Evolutionary conservation across 1,284 basidiomycete genomes (phyloP).

Genomic region (Moesziomyces sp.): DNA sequence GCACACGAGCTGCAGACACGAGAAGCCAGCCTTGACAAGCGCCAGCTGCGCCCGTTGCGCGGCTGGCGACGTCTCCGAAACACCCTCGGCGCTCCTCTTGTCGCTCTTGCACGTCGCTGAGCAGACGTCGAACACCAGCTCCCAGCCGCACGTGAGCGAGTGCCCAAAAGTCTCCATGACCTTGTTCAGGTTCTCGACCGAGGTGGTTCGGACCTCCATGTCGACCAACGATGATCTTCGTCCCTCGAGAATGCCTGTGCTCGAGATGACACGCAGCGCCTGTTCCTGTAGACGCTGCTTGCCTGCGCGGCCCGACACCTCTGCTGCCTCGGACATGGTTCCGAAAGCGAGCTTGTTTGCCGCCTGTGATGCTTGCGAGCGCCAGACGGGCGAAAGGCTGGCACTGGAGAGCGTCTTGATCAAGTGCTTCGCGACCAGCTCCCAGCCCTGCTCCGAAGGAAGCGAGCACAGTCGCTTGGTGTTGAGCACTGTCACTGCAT

Average conservation of each 20-base stretch:
- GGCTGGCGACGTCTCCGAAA: slow-evolving; percentile 35
- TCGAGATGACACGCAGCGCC: slow-evolving; percentile 82
- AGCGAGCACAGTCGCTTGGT: slow-evolving; percentile 83
- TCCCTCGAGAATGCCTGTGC: slow-evolving; percentile 78
- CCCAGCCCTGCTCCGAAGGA: slow-evolving; percentile 85
- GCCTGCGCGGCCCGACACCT: slow-evolving; percentile 26
- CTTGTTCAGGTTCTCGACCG: slow-evolving; percentile 85
- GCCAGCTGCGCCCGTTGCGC: slow-evolving; percentile 65
- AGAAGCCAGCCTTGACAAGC: slow-evolving; percentile 85
- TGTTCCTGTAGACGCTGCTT: slow-evolving; percentile 80
- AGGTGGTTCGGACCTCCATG: slow-evolving; percentile 83
- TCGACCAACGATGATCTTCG: slow-evolving; percentile 63
- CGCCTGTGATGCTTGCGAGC: slow-evolving; percentile 84
- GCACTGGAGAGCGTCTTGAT: slow-evolving; percentile 78
- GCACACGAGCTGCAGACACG: slow-evolving; percentile 91
- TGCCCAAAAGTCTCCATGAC: slow-evolving; percentile 88
- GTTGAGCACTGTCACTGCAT: slow-evolving; percentile 82
- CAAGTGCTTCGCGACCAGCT: slow-evolving; percentile 80
- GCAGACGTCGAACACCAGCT: slow-evolving; percentile 84
- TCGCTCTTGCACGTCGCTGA: slow-evolving; percentile 45
- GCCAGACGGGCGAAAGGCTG: slow-evolving; percentile 79
- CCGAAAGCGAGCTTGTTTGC: slow-evolving; percentile 73
- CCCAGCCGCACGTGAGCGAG: slow-evolving; percentile 89
- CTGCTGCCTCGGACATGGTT: slow-evolving; percentile 72
- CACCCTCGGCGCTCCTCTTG: slow-evolving; percentile 44